Evolutionary conservation across 495 filamentous ascomycete genomes (phyloP).

Genomic region (Penicillium flavigenum): DNA sequence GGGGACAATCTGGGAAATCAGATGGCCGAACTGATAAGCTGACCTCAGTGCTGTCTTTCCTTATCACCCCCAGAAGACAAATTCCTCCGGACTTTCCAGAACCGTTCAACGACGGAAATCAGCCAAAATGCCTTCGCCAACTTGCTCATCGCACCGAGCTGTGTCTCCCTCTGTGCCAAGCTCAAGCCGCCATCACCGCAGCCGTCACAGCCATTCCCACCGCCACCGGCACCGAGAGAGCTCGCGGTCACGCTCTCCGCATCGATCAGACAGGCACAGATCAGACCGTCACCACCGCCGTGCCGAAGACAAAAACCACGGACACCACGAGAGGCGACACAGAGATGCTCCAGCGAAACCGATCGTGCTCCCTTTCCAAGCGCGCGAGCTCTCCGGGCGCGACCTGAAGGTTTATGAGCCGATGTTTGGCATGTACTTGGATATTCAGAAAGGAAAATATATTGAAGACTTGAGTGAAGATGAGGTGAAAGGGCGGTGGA

Average conservation of each 20-base stretch:
- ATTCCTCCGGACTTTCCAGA: constrained; percentile 6
- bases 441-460: constrained; percentile 77
- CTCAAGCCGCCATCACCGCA: constrained; percentile 27
- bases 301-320: constrained; percentile 14
- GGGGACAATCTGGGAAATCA: not conserved
- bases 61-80: constrained; percentile 6
- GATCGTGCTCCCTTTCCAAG: constrained; percentile 61
- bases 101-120: not conserved
- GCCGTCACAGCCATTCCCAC: constrained; percentile 24
- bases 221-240: constrained; percentile 26
- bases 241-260: constrained; percentile 32
- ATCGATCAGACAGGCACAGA: constrained; percentile 27
- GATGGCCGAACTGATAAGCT: constrained; percentile 5
- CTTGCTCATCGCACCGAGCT: constrained; percentile 17
- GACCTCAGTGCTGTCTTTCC: not conserved
- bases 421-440: constrained; percentile 83
- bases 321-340: constrained; percentile 14
- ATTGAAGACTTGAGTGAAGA: constrained; percentile 63
- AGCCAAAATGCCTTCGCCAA: constrained; percentile 28
- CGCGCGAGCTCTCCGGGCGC: constrained; percentile 60
- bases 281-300: constrained; percentile 25
- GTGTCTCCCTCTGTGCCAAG: constrained; percentile 11
- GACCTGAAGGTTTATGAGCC: constrained; percentile 63
- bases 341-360: constrained; percentile 22
- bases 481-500: constrained; percentile 83